Evolutionary conservation across 768 basidiomycete species (phyloP), one percentile per base, ranked within the genome.

Genomic region (Pseudohyphozyma bogoriensis): DNA sequence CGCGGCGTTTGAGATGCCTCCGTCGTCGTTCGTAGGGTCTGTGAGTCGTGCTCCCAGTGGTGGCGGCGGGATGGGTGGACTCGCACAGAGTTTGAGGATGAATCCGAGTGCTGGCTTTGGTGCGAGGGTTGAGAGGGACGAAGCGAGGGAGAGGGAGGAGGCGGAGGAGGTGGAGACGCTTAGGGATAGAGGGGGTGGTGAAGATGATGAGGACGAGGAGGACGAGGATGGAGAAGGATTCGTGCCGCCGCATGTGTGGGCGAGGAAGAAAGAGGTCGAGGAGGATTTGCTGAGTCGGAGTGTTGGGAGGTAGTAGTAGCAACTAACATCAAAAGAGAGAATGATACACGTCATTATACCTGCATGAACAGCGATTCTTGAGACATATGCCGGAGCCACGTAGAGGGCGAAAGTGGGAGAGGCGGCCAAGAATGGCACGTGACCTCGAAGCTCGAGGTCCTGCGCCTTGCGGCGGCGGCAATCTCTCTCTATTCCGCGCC

Each of bases 251-350:
- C 65, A 62, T 46, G 32, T 58, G 40, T 45, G 36, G 46, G 40
- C 37, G 10, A 32, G 42, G 28, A 22, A 39, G 35, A 44, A 8
- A 36, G 37, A 58, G 29, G 36, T 42, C 16, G 65, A 63, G 35
- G 65, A 66, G 59, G 32, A 50, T 40, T 54, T 42, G 37, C 31
- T 66, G 26, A 59, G 58, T 20, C 12, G 65, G 39, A 66, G 65
- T 31, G 55, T 66, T 8, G n/a, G 50, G 12, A 54, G 51, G 32
- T 51, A 42, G 12, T 65, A 50, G 28, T 16, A 29, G 45, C 37
- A 11, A 20, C 37, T 39, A 20, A 39, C 12, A 39, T 39, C 37
- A 20, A 20, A 39, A 39, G 37, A 20, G 20, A 10, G 37, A 11
- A 39, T 10, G 37, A 20, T 39, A 39, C 12, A 20, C 11, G 37